Evolutionary conservation across 1,284 basidiomycete genomes (phyloP).

Genomic region (Calocybe gambosa): DNA sequence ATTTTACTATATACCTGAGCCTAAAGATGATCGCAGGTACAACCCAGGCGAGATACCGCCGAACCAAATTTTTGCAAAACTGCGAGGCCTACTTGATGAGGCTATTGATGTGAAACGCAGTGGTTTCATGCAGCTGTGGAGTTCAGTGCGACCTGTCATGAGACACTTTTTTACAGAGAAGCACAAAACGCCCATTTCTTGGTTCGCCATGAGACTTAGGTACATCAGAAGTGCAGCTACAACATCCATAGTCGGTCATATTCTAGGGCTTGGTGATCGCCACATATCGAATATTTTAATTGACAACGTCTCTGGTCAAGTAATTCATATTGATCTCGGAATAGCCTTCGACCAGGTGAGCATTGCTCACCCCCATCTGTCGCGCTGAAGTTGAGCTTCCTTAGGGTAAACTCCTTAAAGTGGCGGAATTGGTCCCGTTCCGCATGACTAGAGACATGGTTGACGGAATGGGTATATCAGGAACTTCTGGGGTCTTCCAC

Average conservation of each 20-base stretch:
- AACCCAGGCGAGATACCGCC: constrained; percentile 27
- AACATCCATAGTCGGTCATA: constrained; percentile 90
- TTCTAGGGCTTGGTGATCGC: constrained; percentile 90
- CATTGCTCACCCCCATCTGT: neutral
- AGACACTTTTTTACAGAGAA: constrained; percentile 91
- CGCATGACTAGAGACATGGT: constrained; percentile 91
- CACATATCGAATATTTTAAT: constrained; percentile 92
- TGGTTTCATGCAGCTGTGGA: constrained; percentile 48
- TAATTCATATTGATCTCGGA: constrained; percentile 94
- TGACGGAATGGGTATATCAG: constrained; percentile 88
- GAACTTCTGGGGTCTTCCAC: constrained; percentile 92
- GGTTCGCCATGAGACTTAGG: constrained; percentile 90
- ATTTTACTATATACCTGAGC: neutral
- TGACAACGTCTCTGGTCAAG: constrained; percentile 78
- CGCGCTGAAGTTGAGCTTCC: constrained; percentile 2
- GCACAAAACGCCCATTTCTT: constrained; percentile 81
- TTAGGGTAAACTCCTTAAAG: constrained; percentile 75
- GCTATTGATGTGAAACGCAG: neutral
- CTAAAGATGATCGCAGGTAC: constrained; percentile 23
- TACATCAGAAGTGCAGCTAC: constrained; percentile 92
- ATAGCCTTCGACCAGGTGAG: constrained; percentile 93
- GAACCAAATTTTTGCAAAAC: constrained; percentile 20
- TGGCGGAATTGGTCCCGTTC: constrained; percentile 93
- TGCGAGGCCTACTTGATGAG: constrained; percentile 23
- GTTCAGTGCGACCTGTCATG: constrained; percentile 80